Percentiles rank a stretch among this genome's conserved stretches.
Evolutionary conservation across 495 filamentous ascomycete genomes (phyloP).

Genomic region (Thermochaetoides thermophila): DNA sequence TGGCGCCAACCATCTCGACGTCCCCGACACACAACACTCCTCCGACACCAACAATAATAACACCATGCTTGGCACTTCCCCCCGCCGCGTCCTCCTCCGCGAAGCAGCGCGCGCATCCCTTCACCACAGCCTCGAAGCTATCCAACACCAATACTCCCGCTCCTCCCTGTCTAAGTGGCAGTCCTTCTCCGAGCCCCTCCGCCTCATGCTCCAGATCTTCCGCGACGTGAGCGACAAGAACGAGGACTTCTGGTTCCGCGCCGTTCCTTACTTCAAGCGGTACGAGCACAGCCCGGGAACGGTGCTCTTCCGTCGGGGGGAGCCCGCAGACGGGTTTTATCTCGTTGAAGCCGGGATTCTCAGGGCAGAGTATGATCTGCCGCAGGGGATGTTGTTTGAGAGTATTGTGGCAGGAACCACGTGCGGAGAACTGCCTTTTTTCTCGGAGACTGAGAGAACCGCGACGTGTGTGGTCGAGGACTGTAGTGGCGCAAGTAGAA

Average conservation of each 20-base stretch:
- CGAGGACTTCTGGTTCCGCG: conserved; percentile 89
- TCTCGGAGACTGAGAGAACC: conserved; percentile 73
- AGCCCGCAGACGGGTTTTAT: conserved; percentile 65
- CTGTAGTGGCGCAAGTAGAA: no score
- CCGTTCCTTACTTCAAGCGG: conserved; percentile 53
- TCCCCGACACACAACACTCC: conserved; percentile 30
- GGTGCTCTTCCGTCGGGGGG: conserved; percentile 62
- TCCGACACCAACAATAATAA: conserved; percentile 10
- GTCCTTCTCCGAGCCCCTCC: conserved; percentile 73
- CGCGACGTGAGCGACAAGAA: conserved; percentile 65
- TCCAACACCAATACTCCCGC: conserved; percentile 1
- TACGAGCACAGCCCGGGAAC: conserved; percentile 50
- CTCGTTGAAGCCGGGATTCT: conserved; percentile 83
- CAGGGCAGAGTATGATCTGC: conserved; percentile 73
- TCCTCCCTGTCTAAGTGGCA: conserved; percentile 44
- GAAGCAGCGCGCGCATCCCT: conserved; percentile 63
- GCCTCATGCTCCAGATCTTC: conserved; percentile 85
- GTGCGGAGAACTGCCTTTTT: conserved; percentile 92
- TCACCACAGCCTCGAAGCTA: conserved; percentile 33
- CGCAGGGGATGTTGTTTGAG: conserved; percentile 79
- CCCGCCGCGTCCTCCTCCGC: conserved; percentile 61
- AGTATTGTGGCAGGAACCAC: conserved; percentile 89
- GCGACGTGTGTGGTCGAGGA: conserved; percentile 74
- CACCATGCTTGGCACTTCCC: conserved; percentile 51
- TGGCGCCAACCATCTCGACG: conserved; percentile 32